phyloP scores from a whole-genome alignment of 2,329 filamentous ascomycete genomes.

The Paracoccidioides lutzii region DNA sequence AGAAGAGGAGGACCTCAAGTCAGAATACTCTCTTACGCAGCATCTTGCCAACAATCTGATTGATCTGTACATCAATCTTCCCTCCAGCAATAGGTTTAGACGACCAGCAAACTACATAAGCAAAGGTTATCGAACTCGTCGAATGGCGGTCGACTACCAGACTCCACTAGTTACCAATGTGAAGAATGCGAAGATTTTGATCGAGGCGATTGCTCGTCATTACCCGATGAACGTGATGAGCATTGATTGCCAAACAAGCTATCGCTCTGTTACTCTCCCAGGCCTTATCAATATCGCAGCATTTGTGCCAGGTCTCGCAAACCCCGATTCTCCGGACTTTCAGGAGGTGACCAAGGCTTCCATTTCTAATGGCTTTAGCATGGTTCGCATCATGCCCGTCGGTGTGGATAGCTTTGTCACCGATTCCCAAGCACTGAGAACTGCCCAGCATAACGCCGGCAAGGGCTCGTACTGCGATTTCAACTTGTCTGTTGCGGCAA shows the following conservation, averaged over 20 bases:
- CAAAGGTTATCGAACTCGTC: conserved; percentile 88
- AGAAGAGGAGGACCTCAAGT: conserved; percentile 71
- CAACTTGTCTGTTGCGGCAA: conserved; percentile 66
- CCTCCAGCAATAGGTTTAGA: conserved; percentile 95
- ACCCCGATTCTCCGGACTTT: conserved; percentile 52
- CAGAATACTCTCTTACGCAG: conserved; percentile 93
- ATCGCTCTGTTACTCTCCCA: conserved; percentile 59
- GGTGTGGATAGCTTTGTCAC: conserved; percentile 61
- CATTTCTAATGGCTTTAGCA: conserved; percentile 61
- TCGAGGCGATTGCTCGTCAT: conserved; percentile 84
- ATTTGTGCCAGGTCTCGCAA: conserved; percentile 62
- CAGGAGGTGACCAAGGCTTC: conserved; percentile 59
- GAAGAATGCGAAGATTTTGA: conserved; percentile 95
- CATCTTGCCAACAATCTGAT: conserved; percentile 97
- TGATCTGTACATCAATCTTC: conserved; percentile 96
- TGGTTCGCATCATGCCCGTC: conserved; percentile 67
- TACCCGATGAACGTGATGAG: conserved; percentile 72
- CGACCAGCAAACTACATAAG: conserved; percentile 97
- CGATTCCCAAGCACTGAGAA: conserved; percentile 56
- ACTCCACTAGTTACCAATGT: conserved; percentile 96
- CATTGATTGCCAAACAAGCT: conserved; percentile 85
- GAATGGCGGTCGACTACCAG: conserved; percentile 97
- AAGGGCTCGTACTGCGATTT: conserved; percentile 59
- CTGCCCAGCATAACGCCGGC: conserved; percentile 59
- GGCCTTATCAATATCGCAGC: conserved; percentile 68